Conservation (phyloP, 352 stramenopile genomes). For the Phytophthora boehmeriae region DNA sequence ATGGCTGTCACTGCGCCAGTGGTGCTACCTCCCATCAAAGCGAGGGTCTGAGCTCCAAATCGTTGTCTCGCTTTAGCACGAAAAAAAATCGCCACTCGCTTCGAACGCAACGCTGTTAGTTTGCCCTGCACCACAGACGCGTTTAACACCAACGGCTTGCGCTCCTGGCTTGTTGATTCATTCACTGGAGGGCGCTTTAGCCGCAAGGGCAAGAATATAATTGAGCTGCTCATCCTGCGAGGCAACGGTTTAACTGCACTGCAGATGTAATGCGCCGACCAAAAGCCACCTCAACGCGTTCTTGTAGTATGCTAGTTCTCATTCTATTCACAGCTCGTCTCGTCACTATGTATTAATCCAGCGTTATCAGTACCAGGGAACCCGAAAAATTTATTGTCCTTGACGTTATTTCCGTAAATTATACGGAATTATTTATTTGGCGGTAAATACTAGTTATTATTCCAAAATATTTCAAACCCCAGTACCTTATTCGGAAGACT, state of each 20-base stretch:
- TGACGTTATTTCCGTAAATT: too few species aligned
- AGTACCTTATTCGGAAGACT: too few species aligned
- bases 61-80: constrained; percentile 22
- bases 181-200: constrained; percentile 21
- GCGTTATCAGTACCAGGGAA: too few species aligned
- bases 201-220: constrained; percentile 28
- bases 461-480: too few species aligned
- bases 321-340: constrained; percentile 5
- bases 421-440: too few species aligned
- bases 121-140: constrained; percentile 9
- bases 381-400: too few species aligned
- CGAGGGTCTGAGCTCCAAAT: constrained; percentile 15
- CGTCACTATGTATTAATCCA: too few species aligned
- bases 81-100: constrained; percentile 27
- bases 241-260: neutral
- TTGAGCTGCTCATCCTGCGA: constrained; percentile 20
- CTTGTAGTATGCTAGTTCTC: neutral
- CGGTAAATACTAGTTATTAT: too few species aligned
- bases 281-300: too few species aligned
- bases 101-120: constrained; percentile 22
- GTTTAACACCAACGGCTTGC: constrained; percentile 1
- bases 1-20: constrained; percentile 7
- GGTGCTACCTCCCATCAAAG: constrained; percentile 5
- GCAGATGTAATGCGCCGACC: neutral
- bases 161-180: constrained; percentile 11